phyloP scores from a whole-genome alignment of 192 early-diverging fungal species.

The Entomortierella chlamydospora region DNA sequence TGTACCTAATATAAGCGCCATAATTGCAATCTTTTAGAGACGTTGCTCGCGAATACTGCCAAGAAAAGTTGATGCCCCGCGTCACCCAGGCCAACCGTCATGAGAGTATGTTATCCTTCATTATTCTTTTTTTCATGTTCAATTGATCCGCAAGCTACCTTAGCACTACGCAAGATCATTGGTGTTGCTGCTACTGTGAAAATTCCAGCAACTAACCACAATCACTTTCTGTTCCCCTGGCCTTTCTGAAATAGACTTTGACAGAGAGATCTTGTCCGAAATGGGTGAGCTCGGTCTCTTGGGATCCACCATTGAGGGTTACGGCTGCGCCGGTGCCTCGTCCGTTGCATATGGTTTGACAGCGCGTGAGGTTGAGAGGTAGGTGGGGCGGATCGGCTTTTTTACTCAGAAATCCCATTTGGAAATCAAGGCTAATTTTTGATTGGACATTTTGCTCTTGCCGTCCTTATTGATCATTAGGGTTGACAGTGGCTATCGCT shows the following conservation, averaged over 20 bases:
- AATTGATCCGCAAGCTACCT: no score
- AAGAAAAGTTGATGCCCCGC: slow-evolving; percentile 87
- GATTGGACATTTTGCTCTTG: not conserved
- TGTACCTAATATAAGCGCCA: no score
- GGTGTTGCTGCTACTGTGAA: no score
- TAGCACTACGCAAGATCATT: no score
- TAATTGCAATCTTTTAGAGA: slow-evolving; percentile 74
- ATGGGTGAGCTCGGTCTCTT: slow-evolving; percentile 95
- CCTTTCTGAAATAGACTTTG: slow-evolving; percentile 74
- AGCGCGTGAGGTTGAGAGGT: slow-evolving; percentile 96
- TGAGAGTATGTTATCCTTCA: slow-evolving; percentile 70
- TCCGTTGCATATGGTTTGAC: slow-evolving; percentile 97
- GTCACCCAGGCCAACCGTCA: slow-evolving; percentile 87
- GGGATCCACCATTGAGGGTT: slow-evolving; percentile 94
- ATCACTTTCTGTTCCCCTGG: not conserved
- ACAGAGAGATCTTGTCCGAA: slow-evolving; percentile 91
- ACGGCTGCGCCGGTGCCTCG: slow-evolving; percentile 97
- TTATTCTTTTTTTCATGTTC: no score
- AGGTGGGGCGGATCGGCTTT: no score
- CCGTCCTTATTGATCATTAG: slow-evolving; percentile 42
- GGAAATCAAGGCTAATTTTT: not conserved
- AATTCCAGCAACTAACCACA: no score
- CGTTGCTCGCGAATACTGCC: slow-evolving; percentile 87
- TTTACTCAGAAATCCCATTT: not conserved
- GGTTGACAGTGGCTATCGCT: slow-evolving; percentile 96